Evolutionary conservation across 805 yeast species (phyloP).

Genomic region (Kluyveromyces wickerhamii): DNA sequence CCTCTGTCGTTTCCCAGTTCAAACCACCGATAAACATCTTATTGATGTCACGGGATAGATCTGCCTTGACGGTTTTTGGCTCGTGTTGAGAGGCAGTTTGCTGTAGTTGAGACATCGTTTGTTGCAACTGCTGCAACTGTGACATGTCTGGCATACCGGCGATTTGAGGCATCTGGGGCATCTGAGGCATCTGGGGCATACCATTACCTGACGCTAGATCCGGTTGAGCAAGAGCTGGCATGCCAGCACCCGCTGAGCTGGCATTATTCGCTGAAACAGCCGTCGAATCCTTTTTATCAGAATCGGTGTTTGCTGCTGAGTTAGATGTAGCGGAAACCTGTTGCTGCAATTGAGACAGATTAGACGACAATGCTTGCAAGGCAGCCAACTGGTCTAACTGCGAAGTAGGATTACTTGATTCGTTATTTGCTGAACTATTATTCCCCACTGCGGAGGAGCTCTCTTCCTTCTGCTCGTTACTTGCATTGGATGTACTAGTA

Average conservation of each 20-base stretch:
- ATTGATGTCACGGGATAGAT: constrained; percentile 65
- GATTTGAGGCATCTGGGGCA: constrained; percentile 14
- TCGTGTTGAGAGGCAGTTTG: constrained; percentile 15
- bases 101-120: constrained; percentile 29
- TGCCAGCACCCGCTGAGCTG: constrained; percentile 9
- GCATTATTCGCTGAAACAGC: constrained; percentile 9
- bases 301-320: constrained; percentile 10
- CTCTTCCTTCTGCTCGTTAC: constrained; percentile 7
- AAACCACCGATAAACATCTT: constrained; percentile 95
- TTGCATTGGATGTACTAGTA: constrained; percentile 2
- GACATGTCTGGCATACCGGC: constrained; percentile 16
- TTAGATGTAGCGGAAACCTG: constrained; percentile 16
- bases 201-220: constrained; percentile 8
- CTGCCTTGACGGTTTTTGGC: constrained; percentile 34
- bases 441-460: too few relatives aligned
- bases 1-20: constrained; percentile 96
- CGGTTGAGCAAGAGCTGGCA: constrained; percentile 8
- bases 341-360: constrained; percentile 25
- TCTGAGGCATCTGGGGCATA: constrained; percentile 16
- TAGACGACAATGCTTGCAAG: constrained; percentile 29
- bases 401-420: constrained; percentile 11
- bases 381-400: constrained; percentile 30
- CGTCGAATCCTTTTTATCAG: constrained; percentile 8
- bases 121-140: constrained; percentile 24
- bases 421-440: constrained; percentile 6